A percentile compares a stretch with the other conserved stretches of the same genome.
phyloP scores from a whole-genome alignment of 352 stramenopile species.

The Globisporangium spinosum region DNA sequence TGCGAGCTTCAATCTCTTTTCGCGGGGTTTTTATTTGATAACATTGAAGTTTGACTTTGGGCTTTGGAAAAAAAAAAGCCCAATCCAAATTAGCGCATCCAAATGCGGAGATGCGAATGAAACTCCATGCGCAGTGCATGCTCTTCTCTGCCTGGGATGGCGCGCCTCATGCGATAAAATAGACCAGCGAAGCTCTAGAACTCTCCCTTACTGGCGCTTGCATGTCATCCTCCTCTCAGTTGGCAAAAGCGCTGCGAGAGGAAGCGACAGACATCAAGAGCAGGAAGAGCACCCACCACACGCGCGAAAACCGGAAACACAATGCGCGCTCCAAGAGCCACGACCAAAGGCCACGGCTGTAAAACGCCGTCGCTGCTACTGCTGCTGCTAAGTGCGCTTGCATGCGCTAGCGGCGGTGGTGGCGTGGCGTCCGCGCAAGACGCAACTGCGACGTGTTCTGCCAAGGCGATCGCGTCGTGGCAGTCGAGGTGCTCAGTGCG shows the following conservation, averaged over 20 bases:
- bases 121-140: not conserved
- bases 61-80: not conserved
- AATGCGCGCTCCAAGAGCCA: not conserved
- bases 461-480: slow-evolving; percentile 43
- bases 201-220: not conserved
- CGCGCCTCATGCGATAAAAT: not conserved
- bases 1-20: too few relatives aligned
- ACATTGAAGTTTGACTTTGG: too few relatives aligned
- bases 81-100: not conserved
- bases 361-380: not conserved
- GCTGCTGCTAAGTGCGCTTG: not conserved
- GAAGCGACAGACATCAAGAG: not conserved
- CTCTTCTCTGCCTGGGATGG: not conserved
- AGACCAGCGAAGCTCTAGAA: not conserved
- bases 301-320: not conserved
- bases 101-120: slow-evolving; percentile 5
- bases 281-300: not conserved
- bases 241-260: not conserved
- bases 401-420: not conserved
- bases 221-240: not conserved
- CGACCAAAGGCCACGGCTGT: not conserved
- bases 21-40: too few relatives aligned
- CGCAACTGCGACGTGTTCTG: slow-evolving; percentile 46
- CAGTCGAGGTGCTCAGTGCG: slow-evolving; percentile 52
- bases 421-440: not conserved